Evolutionary conservation across 139 green algal species (phyloP), one percentile per base, ranked within the genome.

Genomic region (Tetradesmus obliquus): DNA sequence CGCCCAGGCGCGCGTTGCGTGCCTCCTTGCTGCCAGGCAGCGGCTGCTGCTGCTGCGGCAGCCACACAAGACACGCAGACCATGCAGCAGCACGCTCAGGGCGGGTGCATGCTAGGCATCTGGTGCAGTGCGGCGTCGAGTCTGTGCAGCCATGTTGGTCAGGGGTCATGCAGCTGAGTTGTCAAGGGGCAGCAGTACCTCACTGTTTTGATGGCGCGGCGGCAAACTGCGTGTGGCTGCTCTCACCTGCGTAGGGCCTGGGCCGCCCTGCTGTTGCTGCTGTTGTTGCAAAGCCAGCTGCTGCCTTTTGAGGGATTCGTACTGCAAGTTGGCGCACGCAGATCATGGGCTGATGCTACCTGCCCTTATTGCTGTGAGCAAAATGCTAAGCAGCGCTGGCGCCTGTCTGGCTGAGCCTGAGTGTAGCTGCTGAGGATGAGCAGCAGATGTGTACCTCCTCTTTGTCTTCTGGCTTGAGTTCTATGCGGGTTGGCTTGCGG

Each of bases 391-490:
- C 45, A 13, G 85, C 85, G 20, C 82, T 51, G 6, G 22, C 79
- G 13, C 1, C 79, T 55, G 45, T 5, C 9, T 5, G 17, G 55
- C 82, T 87, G 55, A 53, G 6, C n/a, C 60, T 87, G 82, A 55
- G 3, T 2, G 5, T 71, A 19, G 17, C 15, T 24, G 53, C 5
- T 7, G 2, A 74, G 9, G 32, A 54, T 87, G 55, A 9, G 22
- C 10, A 19, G 58, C n/a, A 58, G 76, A 19, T 53, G 19, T 8
- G 13, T 82, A 98, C 96, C 97, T 98, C 97, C 71, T 98, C 95
- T 58, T 97, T 97, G 93, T 98, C 97, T 20, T 98, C 95, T 22
- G 94, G 88, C 76, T 95, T 96, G n/a, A 99, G 92, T 85, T 99
- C 97, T n/a, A 99, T 96, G 22, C 95, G 92, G 2, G 97, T 98